Evolutionary conservation across 108 stramenopile genomes (phyloP), one percentile per base, ranked within the genome.

Genomic region (Cyclotella kingstonii): DNA sequence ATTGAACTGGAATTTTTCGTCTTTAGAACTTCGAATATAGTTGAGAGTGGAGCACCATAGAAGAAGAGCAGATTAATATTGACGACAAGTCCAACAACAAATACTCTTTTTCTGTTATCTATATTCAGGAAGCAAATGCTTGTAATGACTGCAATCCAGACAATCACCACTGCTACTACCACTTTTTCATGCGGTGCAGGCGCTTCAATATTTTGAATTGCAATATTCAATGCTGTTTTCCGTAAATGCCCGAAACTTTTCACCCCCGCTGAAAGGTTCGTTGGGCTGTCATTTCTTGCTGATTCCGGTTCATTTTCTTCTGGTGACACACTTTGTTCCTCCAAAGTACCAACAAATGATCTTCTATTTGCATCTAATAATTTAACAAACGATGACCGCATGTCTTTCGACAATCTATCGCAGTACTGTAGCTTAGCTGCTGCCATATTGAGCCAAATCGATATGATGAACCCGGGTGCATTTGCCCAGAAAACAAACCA

Each of bases 31-130:
- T 54, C 63, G 5, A 58, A 40, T 35, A 92, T 87, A 10, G 81
- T 87, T 8, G 81, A 78, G 3, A 92, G 70, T 14, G 91, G 91
- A 4, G 91, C 91, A 2, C 87, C 91, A 51, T 89, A 92, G 47
- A 92, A 92, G 47, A 92, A 85, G 36, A 89, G 60, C 5, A 86
- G 56, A 68, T 85, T 89, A 48, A 81, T 51, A 60, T 91, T 91
- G 17, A 84, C 84, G 4, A 67, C 35, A 34, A 73, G 38, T 10
- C 87, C 91, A 39, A 92, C 77, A 10, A 91, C 58, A 11, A 73
- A 39, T 65, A 82, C 66, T 44, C 65, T 22, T 71, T 76, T 43
- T 14, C 40, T 38, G 0, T 47, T 35, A 0, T 31, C 33, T 44
- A 70, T 23, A 28, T 70, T 50, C 2, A 75, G 65, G 40, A 81